Evolutionary conservation across 768 basidiomycete genomes (phyloP).

Genomic region (Termitomyces sp.): DNA sequence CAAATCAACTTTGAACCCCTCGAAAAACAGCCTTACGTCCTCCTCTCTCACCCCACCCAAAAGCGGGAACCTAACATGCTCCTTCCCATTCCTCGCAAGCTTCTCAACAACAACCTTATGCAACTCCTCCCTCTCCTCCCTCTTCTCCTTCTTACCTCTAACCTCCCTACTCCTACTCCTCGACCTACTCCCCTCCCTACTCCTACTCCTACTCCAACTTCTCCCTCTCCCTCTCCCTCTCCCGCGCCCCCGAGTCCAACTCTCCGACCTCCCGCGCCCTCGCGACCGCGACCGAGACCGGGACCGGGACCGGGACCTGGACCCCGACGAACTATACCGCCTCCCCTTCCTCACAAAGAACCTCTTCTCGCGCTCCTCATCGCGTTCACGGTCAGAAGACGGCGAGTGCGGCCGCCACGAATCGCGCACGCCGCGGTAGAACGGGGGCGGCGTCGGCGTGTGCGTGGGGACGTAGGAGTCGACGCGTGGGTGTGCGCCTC

Average conservation of each 20-base stretch:
- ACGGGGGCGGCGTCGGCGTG: not conserved
- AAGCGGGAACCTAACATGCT: constrained; percentile 56
- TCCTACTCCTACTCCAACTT: constrained; percentile 1
- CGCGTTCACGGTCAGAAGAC: not conserved
- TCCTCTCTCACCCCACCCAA: constrained; percentile 45
- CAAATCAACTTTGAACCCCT: constrained; percentile 65
- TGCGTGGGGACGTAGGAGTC: not conserved
- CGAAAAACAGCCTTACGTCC: constrained; percentile 64
- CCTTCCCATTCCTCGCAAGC: constrained; percentile 57
- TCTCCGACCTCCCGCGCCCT: too few species aligned
- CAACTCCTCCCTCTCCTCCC: constrained; percentile 28
- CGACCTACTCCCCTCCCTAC: not conserved
- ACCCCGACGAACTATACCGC: constrained; percentile 4
- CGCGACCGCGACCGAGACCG: too few species aligned
- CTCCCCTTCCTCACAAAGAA: constrained; percentile 10
- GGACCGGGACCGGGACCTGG: too few species aligned
- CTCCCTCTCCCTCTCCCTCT: not conserved
- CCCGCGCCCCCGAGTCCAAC: not conserved
- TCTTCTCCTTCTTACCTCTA: constrained; percentile 13
- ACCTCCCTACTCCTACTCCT: constrained; percentile 1
- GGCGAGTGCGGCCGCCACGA: not conserved
- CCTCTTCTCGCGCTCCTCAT: not conserved
- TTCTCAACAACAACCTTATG: constrained; percentile 37
- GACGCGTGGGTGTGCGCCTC: not conserved
- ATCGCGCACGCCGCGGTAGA: not conserved